phyloP scores from a whole-genome alignment of 495 filamentous ascomycete species.

The Podospora sp. region DNA sequence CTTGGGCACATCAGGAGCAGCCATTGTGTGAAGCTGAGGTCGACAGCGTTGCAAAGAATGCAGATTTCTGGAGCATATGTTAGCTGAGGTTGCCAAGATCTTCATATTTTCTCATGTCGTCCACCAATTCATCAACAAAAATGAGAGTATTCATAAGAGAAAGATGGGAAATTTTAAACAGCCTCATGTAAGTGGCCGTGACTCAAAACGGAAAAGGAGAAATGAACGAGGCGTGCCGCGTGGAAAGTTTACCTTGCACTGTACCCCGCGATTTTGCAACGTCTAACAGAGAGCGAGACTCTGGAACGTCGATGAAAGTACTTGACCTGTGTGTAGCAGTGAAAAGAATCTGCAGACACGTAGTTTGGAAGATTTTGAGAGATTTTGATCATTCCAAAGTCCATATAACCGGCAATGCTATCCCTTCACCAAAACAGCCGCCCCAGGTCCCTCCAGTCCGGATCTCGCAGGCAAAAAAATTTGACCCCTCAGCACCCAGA shows the following conservation, averaged over 20 bases:
- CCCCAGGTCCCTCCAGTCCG: constrained; percentile 12
- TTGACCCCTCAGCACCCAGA: constrained; percentile 16
- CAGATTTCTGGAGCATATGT: constrained; percentile 4
- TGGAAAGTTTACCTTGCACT: neutral
- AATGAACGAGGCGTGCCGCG: neutral
- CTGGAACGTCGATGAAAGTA: neutral
- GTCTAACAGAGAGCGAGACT: neutral
- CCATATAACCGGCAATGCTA: constrained; percentile 19
- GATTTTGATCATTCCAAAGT: constrained; percentile 20
- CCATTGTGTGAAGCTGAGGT: constrained; percentile 22
- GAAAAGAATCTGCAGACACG: neutral
- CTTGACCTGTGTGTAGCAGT: neutral
- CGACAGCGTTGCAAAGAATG: neutral
- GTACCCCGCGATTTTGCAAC: neutral
- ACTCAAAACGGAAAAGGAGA: constrained; percentile 7
- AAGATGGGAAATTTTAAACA: neutral
- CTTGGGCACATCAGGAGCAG: constrained; percentile 52
- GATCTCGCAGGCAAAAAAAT: constrained; percentile 20
- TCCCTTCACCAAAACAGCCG: neutral
- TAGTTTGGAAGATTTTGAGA: constrained; percentile 17
- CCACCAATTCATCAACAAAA: neutral
- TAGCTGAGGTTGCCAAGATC: neutral
- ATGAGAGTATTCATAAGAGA: neutral
- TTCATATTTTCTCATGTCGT: neutral
- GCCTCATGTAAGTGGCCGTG: constrained; percentile 8